Evolutionary conservation across 495 filamentous ascomycete genomes (phyloP), one percentile per base, ranked within the genome.

Genomic region (Gamarada debralockiae): DNA sequence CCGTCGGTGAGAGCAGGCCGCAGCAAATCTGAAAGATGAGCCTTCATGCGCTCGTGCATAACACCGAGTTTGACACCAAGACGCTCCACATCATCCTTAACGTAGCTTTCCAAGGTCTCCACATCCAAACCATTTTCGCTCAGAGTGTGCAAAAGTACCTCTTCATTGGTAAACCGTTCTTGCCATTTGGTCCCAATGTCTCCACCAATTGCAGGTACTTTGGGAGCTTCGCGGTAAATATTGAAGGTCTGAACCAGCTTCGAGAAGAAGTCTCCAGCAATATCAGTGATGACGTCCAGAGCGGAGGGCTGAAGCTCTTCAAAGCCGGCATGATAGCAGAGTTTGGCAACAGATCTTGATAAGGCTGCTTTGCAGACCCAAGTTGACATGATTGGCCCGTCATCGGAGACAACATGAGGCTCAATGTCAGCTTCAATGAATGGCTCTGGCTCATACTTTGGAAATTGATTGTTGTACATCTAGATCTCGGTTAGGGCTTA

Each of bases 401-500:
- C 83, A 45, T 95, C 90, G 31, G 89, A 90, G 48, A 90, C 78
- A 24, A 96, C 91, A 58, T 92, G 85, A 24, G 91, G 79, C 44
- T 90, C 83, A 31, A 89, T 78, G 62, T 99, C 93, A 36, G 77
- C 76, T 65, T 99, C 93, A 3, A 82, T 70, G 55, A 99, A 96
- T 6, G 92, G 89, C 65, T 92, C 87, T 2, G 91, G 90, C 38
- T 97, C 84, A 64, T 97, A 96, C 69, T 97, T 97, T 57, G 91
- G 90, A 58, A 99, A 97, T 65, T 99, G 93, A 62, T 97, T 97
- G 61, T 90, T 84, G 65, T 97, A 98, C 74, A 96, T 90, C 90
- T 95, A 60, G 14, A 18, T 33, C n/a, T n/a, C 15, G 2, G 40
- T 63, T 52, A 63, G 61, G 49, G 33, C 23, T 52, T 61, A 27